Evolutionary conservation across 2,329 filamentous ascomycete genomes (phyloP).

Genomic region (Cordyceps tenuipes): DNA sequence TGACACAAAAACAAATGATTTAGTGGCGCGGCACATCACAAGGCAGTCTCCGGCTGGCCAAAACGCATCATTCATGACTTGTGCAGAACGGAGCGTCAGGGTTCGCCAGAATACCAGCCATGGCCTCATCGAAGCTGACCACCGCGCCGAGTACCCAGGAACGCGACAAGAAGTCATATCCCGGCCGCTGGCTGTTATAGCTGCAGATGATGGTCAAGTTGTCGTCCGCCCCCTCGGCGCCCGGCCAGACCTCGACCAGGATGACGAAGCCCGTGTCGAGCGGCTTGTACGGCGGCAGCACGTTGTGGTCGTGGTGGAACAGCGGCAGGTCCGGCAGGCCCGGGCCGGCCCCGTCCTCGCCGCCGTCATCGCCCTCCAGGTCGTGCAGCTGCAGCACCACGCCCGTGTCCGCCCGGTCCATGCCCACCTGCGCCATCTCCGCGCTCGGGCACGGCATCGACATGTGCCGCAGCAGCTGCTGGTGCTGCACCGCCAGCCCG

Average conservation of each 20-base stretch:
- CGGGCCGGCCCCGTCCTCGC: too few relatives aligned
- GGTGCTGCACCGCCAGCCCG: background rate
- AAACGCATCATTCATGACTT: background rate
- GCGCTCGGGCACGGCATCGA: conserved; percentile 10
- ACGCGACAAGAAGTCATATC: conserved; percentile 9
- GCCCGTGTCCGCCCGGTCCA: background rate
- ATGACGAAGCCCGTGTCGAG: conserved; percentile 5
- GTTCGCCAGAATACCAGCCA: background rate
- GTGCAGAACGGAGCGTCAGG: background rate
- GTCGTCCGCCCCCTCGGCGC: background rate
- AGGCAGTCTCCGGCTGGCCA: too few relatives aligned
- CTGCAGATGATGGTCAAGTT: background rate
- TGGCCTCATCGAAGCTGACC: conserved; percentile 6
- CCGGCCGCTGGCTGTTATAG: conserved; percentile 3
- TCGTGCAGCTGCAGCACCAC: conserved; percentile 5
- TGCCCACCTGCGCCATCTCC: conserved; percentile 1
- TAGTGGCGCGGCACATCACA: too few relatives aligned
- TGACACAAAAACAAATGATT: too few relatives aligned
- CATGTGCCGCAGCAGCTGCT: background rate
- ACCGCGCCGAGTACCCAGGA: conserved; percentile 6
- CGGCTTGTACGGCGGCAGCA: conserved; percentile 1
- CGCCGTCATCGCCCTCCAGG: background rate
- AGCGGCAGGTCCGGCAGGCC: background rate
- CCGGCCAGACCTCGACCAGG: conserved; percentile 1
- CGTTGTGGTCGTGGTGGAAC: background rate